These are phyloP conservation scores for Maudiozyma humilis DNA, from an alignment of 1,139 yeast species.

Conservation along the genomic window DNA sequence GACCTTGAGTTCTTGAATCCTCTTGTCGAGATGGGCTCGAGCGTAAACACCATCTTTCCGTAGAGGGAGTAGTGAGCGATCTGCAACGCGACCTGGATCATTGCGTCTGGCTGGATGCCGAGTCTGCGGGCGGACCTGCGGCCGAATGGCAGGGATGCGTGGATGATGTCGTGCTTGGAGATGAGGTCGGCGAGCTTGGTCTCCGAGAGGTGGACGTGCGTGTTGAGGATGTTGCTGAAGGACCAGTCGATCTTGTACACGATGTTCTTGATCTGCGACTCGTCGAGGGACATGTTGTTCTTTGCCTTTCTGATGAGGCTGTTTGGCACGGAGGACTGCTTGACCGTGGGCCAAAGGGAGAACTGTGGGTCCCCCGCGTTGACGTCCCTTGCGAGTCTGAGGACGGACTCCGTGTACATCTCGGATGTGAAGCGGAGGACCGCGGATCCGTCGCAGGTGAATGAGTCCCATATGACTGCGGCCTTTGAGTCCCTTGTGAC, in stretches of 20 bases:
- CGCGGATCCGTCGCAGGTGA: constrained; percentile 73
- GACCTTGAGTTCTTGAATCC: constrained; percentile 60
- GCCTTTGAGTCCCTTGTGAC: constrained; percentile 66
- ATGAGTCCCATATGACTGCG: constrained; percentile 68
- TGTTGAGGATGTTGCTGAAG: constrained; percentile 40
- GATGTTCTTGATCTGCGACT: constrained; percentile 35
- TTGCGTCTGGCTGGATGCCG: constrained; percentile 54
- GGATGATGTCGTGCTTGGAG: constrained; percentile 57
- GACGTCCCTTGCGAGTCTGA: constrained; percentile 62
- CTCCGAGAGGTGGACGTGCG: constrained; percentile 55
- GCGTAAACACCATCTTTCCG: constrained; percentile 57
- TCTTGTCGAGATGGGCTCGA: constrained; percentile 70
- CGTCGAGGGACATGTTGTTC: constrained; percentile 6
- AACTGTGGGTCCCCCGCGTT: constrained; percentile 55
- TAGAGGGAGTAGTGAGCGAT: constrained; percentile 65
- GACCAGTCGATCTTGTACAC: constrained; percentile 40
- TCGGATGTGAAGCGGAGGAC: constrained; percentile 67
- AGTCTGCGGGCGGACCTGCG: constrained; percentile 43
- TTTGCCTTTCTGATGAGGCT: constrained; percentile 15
- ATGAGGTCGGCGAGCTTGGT: constrained; percentile 69
- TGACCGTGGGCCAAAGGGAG: constrained; percentile 47
- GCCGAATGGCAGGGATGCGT: constrained; percentile 37
- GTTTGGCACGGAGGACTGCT: constrained; percentile 33
- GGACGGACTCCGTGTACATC: constrained; percentile 63
- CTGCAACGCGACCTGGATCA: constrained; percentile 61